phyloP scores from a whole-genome alignment of 768 basidiomycete species.

The Agrocybe chaxingu region DNA sequence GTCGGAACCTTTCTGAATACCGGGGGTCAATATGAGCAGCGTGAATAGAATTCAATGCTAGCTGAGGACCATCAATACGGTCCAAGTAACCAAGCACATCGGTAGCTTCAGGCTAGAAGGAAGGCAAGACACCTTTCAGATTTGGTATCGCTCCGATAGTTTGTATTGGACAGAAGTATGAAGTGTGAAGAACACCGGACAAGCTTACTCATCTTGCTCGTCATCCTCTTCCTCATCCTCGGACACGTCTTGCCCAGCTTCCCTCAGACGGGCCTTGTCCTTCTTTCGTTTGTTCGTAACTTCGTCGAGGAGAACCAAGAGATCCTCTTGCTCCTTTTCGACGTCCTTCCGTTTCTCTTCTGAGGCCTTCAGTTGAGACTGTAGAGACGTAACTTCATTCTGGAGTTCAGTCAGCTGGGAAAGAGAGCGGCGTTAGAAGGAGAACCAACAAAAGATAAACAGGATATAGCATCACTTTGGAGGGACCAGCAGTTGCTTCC shows the following conservation, averaged over 20 bases:
- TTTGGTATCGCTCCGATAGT: neutral
- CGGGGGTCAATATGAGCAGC: too few relatives aligned
- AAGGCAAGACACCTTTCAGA: too few relatives aligned
- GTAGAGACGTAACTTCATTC: conserved; percentile 42
- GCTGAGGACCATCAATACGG: too few relatives aligned
- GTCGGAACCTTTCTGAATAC: too few relatives aligned
- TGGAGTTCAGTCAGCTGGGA: conserved; percentile 43
- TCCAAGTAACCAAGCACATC: too few relatives aligned
- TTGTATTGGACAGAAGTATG: neutral
- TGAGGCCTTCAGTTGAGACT: conserved; percentile 44
- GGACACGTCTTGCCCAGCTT: conserved; percentile 80
- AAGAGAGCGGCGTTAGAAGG: neutral
- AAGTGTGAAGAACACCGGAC: neutral
- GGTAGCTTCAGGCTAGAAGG: too few relatives aligned
- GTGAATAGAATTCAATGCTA: too few relatives aligned
- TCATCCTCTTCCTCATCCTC: conserved; percentile 87
- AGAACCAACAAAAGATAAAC: neutral
- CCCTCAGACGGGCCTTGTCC: conserved; percentile 78
- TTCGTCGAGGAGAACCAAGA: conserved; percentile 92
- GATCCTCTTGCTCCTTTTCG: conserved; percentile 96
- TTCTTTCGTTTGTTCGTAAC: conserved; percentile 77
- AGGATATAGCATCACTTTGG: neutral
- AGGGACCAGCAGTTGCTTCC: conserved; percentile 15
- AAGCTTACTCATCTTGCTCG: conserved; percentile 45
- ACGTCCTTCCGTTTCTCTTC: conserved; percentile 73